Evolutionary conservation across 768 basidiomycete species (phyloP).

Genomic region (Bullera alba): DNA sequence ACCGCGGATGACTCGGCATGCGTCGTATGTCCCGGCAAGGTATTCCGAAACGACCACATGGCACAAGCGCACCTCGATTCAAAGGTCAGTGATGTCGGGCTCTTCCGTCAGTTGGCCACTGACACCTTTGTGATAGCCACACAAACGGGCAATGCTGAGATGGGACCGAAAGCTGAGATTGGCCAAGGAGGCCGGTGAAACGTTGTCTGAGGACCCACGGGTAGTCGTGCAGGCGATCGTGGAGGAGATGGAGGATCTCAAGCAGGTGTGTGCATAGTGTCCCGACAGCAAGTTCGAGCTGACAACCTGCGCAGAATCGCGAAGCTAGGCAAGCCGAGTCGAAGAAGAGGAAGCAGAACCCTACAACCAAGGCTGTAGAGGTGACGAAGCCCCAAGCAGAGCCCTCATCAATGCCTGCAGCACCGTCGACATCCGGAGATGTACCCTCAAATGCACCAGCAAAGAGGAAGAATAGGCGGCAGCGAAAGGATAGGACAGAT

Average conservation of each 20-base stretch:
- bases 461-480: not conserved
- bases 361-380: not conserved
- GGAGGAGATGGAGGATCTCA: slow-evolving; percentile 3
- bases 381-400: not conserved
- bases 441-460: not conserved
- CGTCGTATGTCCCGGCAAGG: slow-evolving; percentile 30
- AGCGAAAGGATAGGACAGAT: not conserved
- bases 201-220: slow-evolving; percentile 10
- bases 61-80: slow-evolving; percentile 13
- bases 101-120: not conserved
- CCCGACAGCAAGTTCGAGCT: not conserved
- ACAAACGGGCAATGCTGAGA: slow-evolving; percentile 26
- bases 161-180: not conserved
- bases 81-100: slow-evolving; percentile 17
- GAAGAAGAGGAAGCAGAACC: not conserved
- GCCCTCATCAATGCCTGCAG: not conserved
- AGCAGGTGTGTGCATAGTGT: not conserved
- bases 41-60: slow-evolving; percentile 26
- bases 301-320: not conserved
- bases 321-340: not conserved
- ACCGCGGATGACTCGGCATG: slow-evolving; percentile 10
- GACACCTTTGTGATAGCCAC: slow-evolving; percentile 7
- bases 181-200: not conserved
- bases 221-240: slow-evolving; percentile 17
- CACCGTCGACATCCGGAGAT: not conserved